Evolutionary conservation across 305 asterid species (phyloP), one percentile per base, ranked within the genome.

Genomic region (Nicotiana rustica): DNA sequence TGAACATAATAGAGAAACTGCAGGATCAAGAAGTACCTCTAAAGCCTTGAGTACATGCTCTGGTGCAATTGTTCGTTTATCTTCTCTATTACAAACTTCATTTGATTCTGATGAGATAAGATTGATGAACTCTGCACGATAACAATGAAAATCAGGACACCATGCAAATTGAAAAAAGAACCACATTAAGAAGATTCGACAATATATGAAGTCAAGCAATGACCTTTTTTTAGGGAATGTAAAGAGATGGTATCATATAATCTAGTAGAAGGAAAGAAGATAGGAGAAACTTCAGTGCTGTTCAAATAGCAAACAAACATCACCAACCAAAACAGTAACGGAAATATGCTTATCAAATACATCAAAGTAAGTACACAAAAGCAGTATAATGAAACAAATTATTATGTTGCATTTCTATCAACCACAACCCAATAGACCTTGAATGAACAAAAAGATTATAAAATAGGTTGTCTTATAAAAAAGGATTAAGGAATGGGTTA

Each of bases 81-180:
- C 99, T 84, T 92, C 99, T 83, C 90, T 91, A 85, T 89, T 86
- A 88, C 99, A 96, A 83, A 96, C 98, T 86, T 96, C 99, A 86
- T 96, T 96, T 59, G 99, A 96, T 88, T 96, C 97, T 2, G 99
- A 96, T 55, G 99, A 96, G 77, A 96, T 87, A 55, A 96, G 98
- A 85, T 96, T 96, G 78, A 96, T 96, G 84, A 96, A 96, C 86
- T 96, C 99, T 94, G 97, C 79, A 67, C 78, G 57, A 19, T 60
- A 81, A 29, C 67, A 78, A 38, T 36, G 65, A 76, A 49, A 29
- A 67, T 61, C 77, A 61, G 80, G 56, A 67, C 41, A 82, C 41
- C 65, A 64, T 36, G 21, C 75, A 60, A 25, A 18, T 41, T 10
- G 44, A 33, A 49, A 83, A 69, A n/a, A 80, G 60, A 57, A 60